Conservation (phyloP, 208 protist genomes). For the Balamuthia mandrillaris region DNA sequence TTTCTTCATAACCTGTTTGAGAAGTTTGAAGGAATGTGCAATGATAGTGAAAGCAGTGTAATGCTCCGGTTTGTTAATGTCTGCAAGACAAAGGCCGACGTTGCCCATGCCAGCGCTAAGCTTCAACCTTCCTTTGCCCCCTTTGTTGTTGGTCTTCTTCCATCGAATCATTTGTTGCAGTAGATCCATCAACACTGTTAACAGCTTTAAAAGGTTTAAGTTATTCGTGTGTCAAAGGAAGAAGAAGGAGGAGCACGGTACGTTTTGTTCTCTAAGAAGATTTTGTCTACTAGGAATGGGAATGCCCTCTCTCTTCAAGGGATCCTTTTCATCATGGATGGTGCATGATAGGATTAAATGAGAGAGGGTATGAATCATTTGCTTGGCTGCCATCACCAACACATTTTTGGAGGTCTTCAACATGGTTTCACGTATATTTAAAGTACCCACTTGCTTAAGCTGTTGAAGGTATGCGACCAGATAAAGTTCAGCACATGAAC, state of each 20-base stretch:
- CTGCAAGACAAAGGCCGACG: too few relatives aligned
- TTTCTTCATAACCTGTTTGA: constrained; percentile 35
- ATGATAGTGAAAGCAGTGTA: constrained; percentile 14
- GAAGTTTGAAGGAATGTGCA: constrained; percentile 12
- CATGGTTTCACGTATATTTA: too few relatives aligned
- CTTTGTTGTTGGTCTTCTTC: too few relatives aligned
- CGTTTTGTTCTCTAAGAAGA: constrained; percentile 21
- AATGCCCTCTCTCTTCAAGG: constrained; percentile 11
- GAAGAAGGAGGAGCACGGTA: not conserved
- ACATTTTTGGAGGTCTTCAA: too few relatives aligned
- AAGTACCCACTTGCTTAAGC: too few relatives aligned
- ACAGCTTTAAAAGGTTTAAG: not conserved
- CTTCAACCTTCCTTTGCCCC: too few relatives aligned
- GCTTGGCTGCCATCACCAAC: too few relatives aligned
- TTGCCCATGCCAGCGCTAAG: too few relatives aligned
- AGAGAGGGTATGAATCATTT: too few relatives aligned
- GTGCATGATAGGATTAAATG: too few relatives aligned
- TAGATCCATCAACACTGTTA: constrained; percentile 17
- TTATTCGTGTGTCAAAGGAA: not conserved
- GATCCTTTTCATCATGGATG: not conserved
- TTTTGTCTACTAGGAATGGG: constrained; percentile 18
- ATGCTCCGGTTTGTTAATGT: constrained; percentile 15
- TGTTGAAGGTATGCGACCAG: too few relatives aligned
- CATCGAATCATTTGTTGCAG: constrained; percentile 26
- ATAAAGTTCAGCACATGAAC: too few relatives aligned